Evolutionary conservation across 2,329 filamentous ascomycete species (phyloP).

Genomic region (Aspergillus thermomutatus): DNA sequence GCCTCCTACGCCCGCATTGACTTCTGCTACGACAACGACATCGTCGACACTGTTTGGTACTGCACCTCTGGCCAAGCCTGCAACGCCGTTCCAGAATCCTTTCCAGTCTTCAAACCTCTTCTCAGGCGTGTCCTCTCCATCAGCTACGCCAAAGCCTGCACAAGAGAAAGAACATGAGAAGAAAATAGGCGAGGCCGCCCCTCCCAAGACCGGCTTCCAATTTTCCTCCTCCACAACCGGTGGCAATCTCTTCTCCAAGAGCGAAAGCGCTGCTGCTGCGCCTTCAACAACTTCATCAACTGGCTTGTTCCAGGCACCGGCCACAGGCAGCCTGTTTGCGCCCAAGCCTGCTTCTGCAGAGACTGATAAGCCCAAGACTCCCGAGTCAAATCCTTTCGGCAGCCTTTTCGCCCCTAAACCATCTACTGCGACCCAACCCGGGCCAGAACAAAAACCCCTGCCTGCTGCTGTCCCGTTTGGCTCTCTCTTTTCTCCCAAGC

Average conservation of each 20-base stretch:
- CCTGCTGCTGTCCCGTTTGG: slow-evolving; percentile 10
- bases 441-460: slow-evolving; percentile 12
- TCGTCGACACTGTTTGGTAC: slow-evolving; percentile 18
- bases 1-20: slow-evolving; percentile 11
- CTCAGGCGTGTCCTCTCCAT: slow-evolving; percentile 6
- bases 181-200: slow-evolving; percentile 9
- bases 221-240: slow-evolving; percentile 9
- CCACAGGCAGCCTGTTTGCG: slow-evolving; percentile 21
- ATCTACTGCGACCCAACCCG: slow-evolving; percentile 10
- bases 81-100: slow-evolving; percentile 17
- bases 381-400: slow-evolving; percentile 19
- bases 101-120: slow-evolving; percentile 23
- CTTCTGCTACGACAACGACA: slow-evolving; percentile 7
- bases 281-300: slow-evolving; percentile 9
- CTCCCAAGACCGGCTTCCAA: slow-evolving; percentile 13
- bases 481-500: slow-evolving; percentile 16
- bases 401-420: slow-evolving; percentile 17
- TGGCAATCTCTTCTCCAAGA: slow-evolving; percentile 20
- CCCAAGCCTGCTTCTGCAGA: slow-evolving; percentile 16
- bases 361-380: slow-evolving; percentile 12
- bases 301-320: slow-evolving; percentile 17
- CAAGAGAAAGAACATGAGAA: slow-evolving; percentile 13
- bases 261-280: slow-evolving; percentile 5
- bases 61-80: slow-evolving; percentile 12
- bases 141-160: slow-evolving; percentile 8